Conservation (phyloP, 495 filamentous ascomycete species). For the Penicillium subrubescens region DNA sequence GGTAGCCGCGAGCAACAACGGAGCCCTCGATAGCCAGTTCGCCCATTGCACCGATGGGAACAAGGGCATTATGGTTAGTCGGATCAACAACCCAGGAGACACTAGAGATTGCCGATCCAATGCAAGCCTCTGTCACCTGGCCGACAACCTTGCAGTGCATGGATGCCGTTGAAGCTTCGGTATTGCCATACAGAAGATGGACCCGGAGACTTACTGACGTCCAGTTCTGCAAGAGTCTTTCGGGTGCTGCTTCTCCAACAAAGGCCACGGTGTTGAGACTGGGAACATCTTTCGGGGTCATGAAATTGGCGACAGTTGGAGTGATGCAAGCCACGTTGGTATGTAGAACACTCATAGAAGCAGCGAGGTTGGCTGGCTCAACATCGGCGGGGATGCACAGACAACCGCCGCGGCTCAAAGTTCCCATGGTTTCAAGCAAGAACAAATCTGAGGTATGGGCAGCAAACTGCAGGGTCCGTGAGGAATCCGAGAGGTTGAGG, state of each 20-base stretch:
- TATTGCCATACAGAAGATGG: constrained; percentile 38
- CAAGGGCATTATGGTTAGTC: constrained; percentile 50
- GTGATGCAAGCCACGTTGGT: constrained; percentile 42
- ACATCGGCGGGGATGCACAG: constrained; percentile 45
- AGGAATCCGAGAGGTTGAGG: constrained; percentile 46
- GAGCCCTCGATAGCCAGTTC: constrained; percentile 67
- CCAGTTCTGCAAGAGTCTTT: constrained; percentile 20
- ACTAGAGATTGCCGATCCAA: constrained; percentile 32
- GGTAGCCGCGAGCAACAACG: constrained; percentile 52
- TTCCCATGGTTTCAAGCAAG: constrained; percentile 41
- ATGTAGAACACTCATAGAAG: constrained; percentile 36
- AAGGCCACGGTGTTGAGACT: constrained; percentile 42
- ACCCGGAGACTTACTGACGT: constrained; percentile 31
- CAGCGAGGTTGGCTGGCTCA: constrained; percentile 27
- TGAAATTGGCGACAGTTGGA: constrained; percentile 48
- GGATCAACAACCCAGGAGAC: constrained; percentile 60
- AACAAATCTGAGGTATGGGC: constrained; percentile 47
- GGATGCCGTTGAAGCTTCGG: constrained; percentile 39
- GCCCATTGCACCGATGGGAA: constrained; percentile 60
- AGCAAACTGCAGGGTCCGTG: constrained; percentile 62
- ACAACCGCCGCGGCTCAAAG: constrained; percentile 46
- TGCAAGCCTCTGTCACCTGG: constrained; percentile 11
- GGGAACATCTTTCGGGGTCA: constrained; percentile 47
- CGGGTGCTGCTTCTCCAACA: constrained; percentile 31
- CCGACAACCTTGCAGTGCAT: constrained; percentile 20